Evolutionary conservation across 2,329 filamentous ascomycete species (phyloP), one percentile per base, ranked within the genome.

Genomic region (Pyricularia sp.): DNA sequence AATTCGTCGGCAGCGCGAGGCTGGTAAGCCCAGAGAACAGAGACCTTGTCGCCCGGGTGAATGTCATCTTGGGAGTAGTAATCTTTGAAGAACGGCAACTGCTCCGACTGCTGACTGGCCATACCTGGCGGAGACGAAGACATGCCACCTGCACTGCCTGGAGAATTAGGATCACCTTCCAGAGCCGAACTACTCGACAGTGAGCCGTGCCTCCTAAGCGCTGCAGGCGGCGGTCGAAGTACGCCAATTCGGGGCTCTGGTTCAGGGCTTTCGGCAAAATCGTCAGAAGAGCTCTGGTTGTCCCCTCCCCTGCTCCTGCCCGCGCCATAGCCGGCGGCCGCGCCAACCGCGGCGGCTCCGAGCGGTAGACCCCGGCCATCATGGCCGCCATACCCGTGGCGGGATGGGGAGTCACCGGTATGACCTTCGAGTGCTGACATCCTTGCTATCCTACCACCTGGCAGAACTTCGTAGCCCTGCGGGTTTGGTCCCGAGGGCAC

Each of bases 61-160:
- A 99, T 96, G 71, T 97, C 93, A 71, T 97, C 94, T 70, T 93
- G 88, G 2, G 93, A 97, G 74, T 99, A 99, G 76, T 99, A 99
- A 75, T 99, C 94, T 73, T 96, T 96, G 85, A 99, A 99, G 73
- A 92, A 96, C 4, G 90, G 88, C 64, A 99, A 79, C 75, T 97
- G 94, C 76, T 99, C 94, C 0, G 93, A 97, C 74, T 97, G 92
- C 66, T 93, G 91, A 71, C 92, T 96, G 28, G 87, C 85, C 67
- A 93, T 78, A 30, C 88, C 92, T 71, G 89, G 89, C 0, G 91
- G 91, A 3, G 93, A 97, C 3, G 93, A 96, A 24, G 53, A 57
- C 75, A 90, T 88, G 64, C 87, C 88, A 60, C 82, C 86, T 30
- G 81, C 87, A 73, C 84, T 92, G 66, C 81, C 82, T 7, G 92